A percentile compares a stretch with the other conserved stretches of the same genome.
phyloP scores from a whole-genome alignment of 805 yeast genomes.

The Candida golubevii region DNA sequence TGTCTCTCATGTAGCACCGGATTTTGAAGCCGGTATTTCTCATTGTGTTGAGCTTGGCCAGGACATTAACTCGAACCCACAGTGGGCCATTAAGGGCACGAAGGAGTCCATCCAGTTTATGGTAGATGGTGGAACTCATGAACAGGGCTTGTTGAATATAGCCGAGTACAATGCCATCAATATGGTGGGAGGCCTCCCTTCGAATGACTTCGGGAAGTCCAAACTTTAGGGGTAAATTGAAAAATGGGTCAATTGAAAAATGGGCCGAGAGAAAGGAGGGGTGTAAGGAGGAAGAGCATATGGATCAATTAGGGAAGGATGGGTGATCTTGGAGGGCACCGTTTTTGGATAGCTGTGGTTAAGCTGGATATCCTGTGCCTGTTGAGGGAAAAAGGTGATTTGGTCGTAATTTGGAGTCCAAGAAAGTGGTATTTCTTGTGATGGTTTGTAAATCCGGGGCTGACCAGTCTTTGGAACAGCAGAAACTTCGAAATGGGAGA shows the following conservation, averaged over 20 bases:
- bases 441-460: no score
- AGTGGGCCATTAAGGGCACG: slow-evolving; percentile 63
- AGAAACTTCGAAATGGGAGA: no score
- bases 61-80: slow-evolving; percentile 42
- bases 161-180: slow-evolving; percentile 48
- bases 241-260: no score
- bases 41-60: slow-evolving; percentile 48
- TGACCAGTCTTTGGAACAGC: no score
- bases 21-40: slow-evolving; percentile 46
- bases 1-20: slow-evolving; percentile 42
- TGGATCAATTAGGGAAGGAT: no score
- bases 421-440: no score
- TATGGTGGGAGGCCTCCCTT: slow-evolving; percentile 21
- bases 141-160: slow-evolving; percentile 48
- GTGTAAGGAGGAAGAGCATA: no score
- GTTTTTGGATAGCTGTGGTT: no score
- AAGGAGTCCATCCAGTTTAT: slow-evolving; percentile 49
- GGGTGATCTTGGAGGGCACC: neutral
- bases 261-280: no score
- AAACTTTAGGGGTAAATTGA: slow-evolving; percentile 3
- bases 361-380: no score
- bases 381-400: no score
- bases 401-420: no score
- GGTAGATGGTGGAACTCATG: slow-evolving; percentile 28
- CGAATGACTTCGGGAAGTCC: slow-evolving; percentile 2